These are phyloP conservation scores for Botrytis pseudocinerea DNA, from an alignment of 2,329 filamentous ascomycete genomes.

Conservation along the genomic window DNA sequence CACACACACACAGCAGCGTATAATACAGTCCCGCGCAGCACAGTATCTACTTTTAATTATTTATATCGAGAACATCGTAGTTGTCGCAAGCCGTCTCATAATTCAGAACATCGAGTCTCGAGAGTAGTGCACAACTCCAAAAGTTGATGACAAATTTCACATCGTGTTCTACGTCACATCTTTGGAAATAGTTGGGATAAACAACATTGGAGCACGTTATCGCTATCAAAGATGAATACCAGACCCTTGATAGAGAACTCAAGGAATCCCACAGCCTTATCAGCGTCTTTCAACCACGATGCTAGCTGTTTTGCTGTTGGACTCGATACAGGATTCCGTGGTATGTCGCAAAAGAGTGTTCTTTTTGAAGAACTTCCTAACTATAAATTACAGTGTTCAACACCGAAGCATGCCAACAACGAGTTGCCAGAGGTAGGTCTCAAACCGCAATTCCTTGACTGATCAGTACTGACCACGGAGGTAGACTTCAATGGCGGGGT, in stretches of 20 bases:
- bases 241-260: slow-evolving; percentile 80
- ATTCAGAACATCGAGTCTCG: not conserved
- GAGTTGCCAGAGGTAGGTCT: slow-evolving; percentile 57
- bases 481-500: slow-evolving; percentile 79
- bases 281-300: slow-evolving; percentile 82
- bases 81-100: not conserved
- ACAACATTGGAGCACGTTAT: slow-evolving; percentile 11
- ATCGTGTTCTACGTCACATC: not conserved
- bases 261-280: slow-evolving; percentile 72
- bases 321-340: slow-evolving; percentile 80
- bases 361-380: slow-evolving; percentile 18
- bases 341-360: slow-evolving; percentile 50
- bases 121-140: not conserved
- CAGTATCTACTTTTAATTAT: not conserved
- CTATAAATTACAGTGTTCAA: slow-evolving; percentile 60
- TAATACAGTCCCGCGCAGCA: not conserved
- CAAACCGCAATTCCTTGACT: not conserved
- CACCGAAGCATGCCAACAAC: slow-evolving; percentile 69
- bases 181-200: not conserved
- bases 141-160: not conserved
- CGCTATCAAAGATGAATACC: slow-evolving; percentile 71
- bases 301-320: slow-evolving; percentile 84
- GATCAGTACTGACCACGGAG: slow-evolving; percentile 26
- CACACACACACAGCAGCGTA: not conserved
- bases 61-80: not conserved